Evolutionary conservation across 1,284 basidiomycete species (phyloP), one percentile per base, ranked within the genome.

Genomic region (Fistulina hepatica): DNA sequence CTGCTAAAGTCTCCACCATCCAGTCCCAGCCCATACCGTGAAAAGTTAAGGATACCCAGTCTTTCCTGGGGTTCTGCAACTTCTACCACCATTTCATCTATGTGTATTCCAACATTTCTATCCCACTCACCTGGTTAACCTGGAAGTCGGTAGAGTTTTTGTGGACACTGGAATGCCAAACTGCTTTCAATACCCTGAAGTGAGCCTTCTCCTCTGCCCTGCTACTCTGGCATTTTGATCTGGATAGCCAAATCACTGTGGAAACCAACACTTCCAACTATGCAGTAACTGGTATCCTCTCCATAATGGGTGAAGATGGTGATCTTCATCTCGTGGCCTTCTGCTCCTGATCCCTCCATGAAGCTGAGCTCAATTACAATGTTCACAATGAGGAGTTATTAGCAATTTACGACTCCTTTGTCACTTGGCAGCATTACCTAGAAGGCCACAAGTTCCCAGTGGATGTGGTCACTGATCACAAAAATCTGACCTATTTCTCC

Each of bases 381-480:
- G 54, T 57, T n/a, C 55, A 64, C 40, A 54, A 67, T 46, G 61
- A 66, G 42, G 63, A 67, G 45, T 37, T 66, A 0, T 44, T 60
- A 0, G 54, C 56, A 1, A 58, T 64, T 27, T 49, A 59, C 15
- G 42, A 52, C 7, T 23, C 49, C 6, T 51, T 54, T 28, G 26
- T 26, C 8, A 34, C 37, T 5, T 49, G 42, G 44, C 35, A 32
- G 7, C 40, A 41, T 16, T 52, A 47, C 30, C 36, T 52, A 4
- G 44, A 46, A 21, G 40, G 40, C 2, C 15, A 30, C 6, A 17
- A 9, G 10, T 23, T 22, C 11, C 26, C 34, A 7, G 19, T 52
- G 21, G 33, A 44, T 6, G 42, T 52, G 2, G 34, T 46, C 19
- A 48, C 52, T 0, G 45, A 53, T 28, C 52, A 53, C 33, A 52